phyloP scores from a whole-genome alignment of 345 rosid species.

The Linum usitatissimum region DNA sequence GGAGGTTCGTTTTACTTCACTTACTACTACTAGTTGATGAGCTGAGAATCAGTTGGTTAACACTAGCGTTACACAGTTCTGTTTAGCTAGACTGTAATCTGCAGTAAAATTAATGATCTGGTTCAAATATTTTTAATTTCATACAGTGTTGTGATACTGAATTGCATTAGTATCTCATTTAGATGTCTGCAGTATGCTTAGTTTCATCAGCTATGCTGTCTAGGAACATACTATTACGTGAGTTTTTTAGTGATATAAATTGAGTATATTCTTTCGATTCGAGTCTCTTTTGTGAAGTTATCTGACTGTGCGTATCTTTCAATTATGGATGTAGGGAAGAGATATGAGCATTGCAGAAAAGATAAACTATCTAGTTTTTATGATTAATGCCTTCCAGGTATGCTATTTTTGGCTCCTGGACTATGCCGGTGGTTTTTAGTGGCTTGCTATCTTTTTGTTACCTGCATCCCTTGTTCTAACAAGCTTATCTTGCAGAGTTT shows the following conservation, averaged over 20 bases:
- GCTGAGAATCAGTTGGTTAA: neutral
- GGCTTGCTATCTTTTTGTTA: neutral
- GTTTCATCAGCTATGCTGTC: neutral
- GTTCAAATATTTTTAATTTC: too few species aligned
- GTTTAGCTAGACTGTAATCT: too few species aligned
- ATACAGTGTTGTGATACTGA: neutral
- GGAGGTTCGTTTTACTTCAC: slow-evolving; percentile 48
- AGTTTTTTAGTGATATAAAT: neutral
- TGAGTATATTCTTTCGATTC: neutral
- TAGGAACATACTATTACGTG: neutral
- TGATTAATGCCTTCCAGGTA: slow-evolving; percentile 99
- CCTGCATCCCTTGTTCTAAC: neutral
- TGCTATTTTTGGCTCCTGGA: slow-evolving; percentile 12
- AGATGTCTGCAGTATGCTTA: neutral
- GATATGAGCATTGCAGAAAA: slow-evolving; percentile 76
- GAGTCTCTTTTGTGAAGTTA: neutral
- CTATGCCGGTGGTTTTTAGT: neutral
- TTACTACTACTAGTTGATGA: neutral
- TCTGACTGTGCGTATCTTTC: slow-evolving; percentile 3
- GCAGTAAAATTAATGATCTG: too few species aligned
- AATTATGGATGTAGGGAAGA: slow-evolving; percentile 52
- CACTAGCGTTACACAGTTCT: neutral
- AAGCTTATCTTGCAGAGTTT: slow-evolving; percentile 52
- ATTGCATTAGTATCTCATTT: too few species aligned
- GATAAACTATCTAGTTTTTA: slow-evolving; percentile 85